Evolutionary conservation across 768 basidiomycete genomes (phyloP), one percentile per base, ranked within the genome.

Genomic region (Roridomyces roridus): DNA sequence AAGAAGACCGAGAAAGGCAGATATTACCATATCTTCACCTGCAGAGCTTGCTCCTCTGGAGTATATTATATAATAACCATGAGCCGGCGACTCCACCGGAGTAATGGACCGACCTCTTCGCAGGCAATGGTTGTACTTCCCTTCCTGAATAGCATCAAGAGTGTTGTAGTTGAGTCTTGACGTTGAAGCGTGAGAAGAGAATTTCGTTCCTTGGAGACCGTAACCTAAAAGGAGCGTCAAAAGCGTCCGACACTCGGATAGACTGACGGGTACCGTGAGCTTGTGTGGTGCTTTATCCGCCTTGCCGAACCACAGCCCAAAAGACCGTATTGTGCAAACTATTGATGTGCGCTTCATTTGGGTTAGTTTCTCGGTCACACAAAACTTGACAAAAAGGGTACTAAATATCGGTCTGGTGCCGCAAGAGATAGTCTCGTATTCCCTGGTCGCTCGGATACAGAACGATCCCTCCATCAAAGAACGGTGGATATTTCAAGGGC

Each of bases 281-380:
- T 55, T 96, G 84, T 3, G 86, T 79, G 2, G 88, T 86, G 2
- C 85, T 86, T 69, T 91, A 77, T 0, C 88, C 89, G n/a, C 88
- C 91, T 64, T 91, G 81, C 40, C 88, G 88, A 0, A 98, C 86
- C 31, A 99, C 82, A 0, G 94, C 91, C 97, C 96, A 98, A 67
- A 98, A 99, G 0, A 77, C 79, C 0, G 97, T 98, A 67, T 99
- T 99, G 76, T 98, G 96, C 21, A 99, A 75, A 69, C 98, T 99
- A 69, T 99, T 99, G 69, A 98, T 90, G 69, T 99, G 97, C 0
- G 97, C 96, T 98, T 10, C 15, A 69, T 20, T 60, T 53, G 46
- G 46, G 61, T 31, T 21, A 36, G 43, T n/a, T 24, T n/a, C 46
- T n/a, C 5, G 39, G 29, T 20, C 0, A 35, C 20, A n/a, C n/a